A percentile compares a stretch with the other conserved stretches of the same genome.
Evolutionary conservation across 2,329 filamentous ascomycete genomes (phyloP).

Genomic region (Neofusicoccum sp.): DNA sequence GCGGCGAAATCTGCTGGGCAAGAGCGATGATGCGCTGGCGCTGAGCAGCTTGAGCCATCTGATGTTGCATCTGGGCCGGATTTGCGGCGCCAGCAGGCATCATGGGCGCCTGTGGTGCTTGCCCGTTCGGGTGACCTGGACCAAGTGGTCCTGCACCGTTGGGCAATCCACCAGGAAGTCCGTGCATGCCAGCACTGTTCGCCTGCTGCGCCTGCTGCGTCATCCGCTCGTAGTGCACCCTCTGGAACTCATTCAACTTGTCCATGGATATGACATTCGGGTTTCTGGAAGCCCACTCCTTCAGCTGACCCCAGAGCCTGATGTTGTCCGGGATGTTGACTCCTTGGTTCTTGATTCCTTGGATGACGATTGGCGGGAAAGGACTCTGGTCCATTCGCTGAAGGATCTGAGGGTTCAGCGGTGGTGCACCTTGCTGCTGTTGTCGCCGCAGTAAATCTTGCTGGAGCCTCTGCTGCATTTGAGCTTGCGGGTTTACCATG

Average conservation of each 20-base stretch:
- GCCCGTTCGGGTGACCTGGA: conserved; percentile 26
- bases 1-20: conserved; percentile 13
- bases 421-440: conserved; percentile 26
- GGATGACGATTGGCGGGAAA: conserved; percentile 32
- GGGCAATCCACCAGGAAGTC: conserved; percentile 7
- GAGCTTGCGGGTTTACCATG: conserved; percentile 13
- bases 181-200: conserved; percentile 18
- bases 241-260: conserved; percentile 40
- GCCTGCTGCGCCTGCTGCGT: conserved; percentile 34
- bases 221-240: conserved; percentile 48
- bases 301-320: conserved; percentile 60
- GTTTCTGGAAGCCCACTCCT: conserved; percentile 47
- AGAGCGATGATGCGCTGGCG: conserved; percentile 7
- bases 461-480: conserved; percentile 23
- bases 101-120: conserved; percentile 46
- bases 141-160: conserved; percentile 12
- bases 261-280: conserved; percentile 38
- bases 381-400: conserved; percentile 34
- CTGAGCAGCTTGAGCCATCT: neutral
- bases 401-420: conserved; percentile 37
- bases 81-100: conserved; percentile 29
- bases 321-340: conserved; percentile 51
- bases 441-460: conserved; percentile 24
- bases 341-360: conserved; percentile 21
- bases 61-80: conserved; percentile 17